Evolutionary conservation across 78 protist genomes (phyloP), one percentile per base, ranked within the genome.

Genomic region (Dictyostelium capitatum): DNA sequence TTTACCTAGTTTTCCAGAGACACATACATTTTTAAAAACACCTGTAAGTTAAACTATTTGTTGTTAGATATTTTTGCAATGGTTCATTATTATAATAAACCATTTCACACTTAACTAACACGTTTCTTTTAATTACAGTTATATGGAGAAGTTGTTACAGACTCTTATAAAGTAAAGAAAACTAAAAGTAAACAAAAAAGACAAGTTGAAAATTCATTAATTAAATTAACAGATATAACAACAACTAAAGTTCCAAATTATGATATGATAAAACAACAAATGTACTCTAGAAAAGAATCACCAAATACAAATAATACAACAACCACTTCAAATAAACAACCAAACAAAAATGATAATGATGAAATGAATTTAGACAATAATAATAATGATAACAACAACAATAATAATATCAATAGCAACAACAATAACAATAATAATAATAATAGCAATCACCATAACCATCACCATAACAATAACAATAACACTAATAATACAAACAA

Each of bases 61-160:
- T 51, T 51, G 4, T 51, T 51, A 51, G n/a, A 51, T 51, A 14
- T 4, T 12, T 51, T 14, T 14, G 43, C 2, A 37, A 37, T 37
- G 43, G 43, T 37, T 37, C 43, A 3, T 37, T 37, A 37, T 37
- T 37, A 37, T 37, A 37, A 3, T 3, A 3, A 37, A 37, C 43
- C 43, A 37, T 37, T 37, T 37, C 43, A 37, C 43, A 37, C 43
- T 37, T 37, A 37, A 37, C 43, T 37, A 37, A 37, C 43, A 28
- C 0, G 4, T 14, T 19, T 11, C 57, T 37, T n/a, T n/a, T n/a
- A n/a, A n/a, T n/a, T 17, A n/a, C 53, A 84, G 91, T 37, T 87
- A 57, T 87, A 72, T 77, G 93, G 93, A 12, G 93, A 87, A 32
- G 84, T 87, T 65, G 48, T 87, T 17, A 87, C 93, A 59, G 81